Evolutionary conservation across 1,139 yeast genomes (phyloP), one percentile per base, ranked within the genome.

Genomic region (Meyerozyma smithsonii): DNA sequence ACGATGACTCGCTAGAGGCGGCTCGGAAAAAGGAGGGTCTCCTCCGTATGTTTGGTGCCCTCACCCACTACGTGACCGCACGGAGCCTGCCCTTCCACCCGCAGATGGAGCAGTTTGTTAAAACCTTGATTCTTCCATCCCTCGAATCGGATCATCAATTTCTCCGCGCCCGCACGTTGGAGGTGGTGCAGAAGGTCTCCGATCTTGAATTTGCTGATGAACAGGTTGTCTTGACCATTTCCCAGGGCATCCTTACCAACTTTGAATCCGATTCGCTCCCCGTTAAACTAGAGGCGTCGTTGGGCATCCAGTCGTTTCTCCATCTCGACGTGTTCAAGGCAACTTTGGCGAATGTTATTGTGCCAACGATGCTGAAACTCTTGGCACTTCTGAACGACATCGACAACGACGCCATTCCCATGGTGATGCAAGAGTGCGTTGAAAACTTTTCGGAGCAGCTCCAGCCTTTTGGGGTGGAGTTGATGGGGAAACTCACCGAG

Each of bases 401-500:
- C 46, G 98, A 92, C 52, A 82, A 84, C 46, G 98, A 92, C 58
- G 79, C 92, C 2, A 75, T 92, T 28, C 79, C 95, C 14, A 86
- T 84, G 28, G 96, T 92, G 12, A 88, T 92, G 85, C 97, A 92
- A 65, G 97, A 90, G 52, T 84, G 95, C 58, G 97, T 92, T 18
- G 97, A 90, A 54, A 80, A 77, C 42, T 92, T 84, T 59, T 75
- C 95, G 4, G 87, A 82, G 49, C 95, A 90, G 60, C 69, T 92
- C 48, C 94, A 90, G 50, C 97, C 98, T 23, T 92, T 90, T 62
- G 96, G 97, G 7, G 81, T 85, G 34, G 94, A 87, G 49, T 71
- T 92, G 52, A 88, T 90, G 76, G 74, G 72, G 32, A 89, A 84
- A 53, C 67, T 92, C 50, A 81, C 84, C 21, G 84, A 82, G 45